Percentiles rank a stretch among this genome's conserved stretches.
These are phyloP conservation scores for Cryomyces minteri DNA, from an alignment of 495 filamentous ascomycete genomes.

Conservation along the genomic window DNA sequence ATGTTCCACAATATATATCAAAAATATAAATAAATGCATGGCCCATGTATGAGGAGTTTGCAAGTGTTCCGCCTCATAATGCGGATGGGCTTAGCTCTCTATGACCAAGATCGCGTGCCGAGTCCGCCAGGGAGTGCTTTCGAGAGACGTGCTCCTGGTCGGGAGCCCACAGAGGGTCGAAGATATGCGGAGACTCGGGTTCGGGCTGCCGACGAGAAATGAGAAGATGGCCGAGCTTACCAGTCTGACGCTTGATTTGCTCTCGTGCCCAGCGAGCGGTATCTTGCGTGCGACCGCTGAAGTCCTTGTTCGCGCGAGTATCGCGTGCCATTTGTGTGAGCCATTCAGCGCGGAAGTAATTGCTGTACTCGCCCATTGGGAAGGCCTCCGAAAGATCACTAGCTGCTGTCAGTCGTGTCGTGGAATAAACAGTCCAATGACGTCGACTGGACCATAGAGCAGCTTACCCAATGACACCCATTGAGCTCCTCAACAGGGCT, in stretches of 20 bases:
- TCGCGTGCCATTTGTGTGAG: conserved; percentile 73
- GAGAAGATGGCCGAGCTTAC: conserved; percentile 8
- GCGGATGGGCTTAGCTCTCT: too few relatives aligned
- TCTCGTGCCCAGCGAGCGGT: conserved; percentile 95
- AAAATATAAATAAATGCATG: too few relatives aligned
- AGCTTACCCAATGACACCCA: conserved; percentile 89
- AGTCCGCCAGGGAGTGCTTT: too few relatives aligned
- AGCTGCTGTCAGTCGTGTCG: conserved; percentile 1
- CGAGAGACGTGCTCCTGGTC: too few relatives aligned
- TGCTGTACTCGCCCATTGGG: conserved; percentile 69
- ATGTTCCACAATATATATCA: too few relatives aligned
- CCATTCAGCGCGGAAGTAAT: conserved; percentile 82
- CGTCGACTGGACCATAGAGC: neutral
- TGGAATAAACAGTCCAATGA: neutral
- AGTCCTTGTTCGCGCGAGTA: conserved; percentile 68
- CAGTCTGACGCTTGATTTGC: conserved; percentile 84
- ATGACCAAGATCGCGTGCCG: too few relatives aligned
- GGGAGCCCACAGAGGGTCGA: too few relatives aligned
- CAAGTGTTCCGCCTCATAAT: too few relatives aligned
- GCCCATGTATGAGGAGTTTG: too few relatives aligned
- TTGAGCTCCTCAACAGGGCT: conserved; percentile 71
- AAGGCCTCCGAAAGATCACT: conserved; percentile 91
- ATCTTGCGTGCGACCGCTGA: conserved; percentile 63
- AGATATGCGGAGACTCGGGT: too few relatives aligned
- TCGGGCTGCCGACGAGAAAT: too few relatives aligned